phyloP scores from a whole-genome alignment of 768 basidiomycete genomes.

The Suillus ampliporus region DNA sequence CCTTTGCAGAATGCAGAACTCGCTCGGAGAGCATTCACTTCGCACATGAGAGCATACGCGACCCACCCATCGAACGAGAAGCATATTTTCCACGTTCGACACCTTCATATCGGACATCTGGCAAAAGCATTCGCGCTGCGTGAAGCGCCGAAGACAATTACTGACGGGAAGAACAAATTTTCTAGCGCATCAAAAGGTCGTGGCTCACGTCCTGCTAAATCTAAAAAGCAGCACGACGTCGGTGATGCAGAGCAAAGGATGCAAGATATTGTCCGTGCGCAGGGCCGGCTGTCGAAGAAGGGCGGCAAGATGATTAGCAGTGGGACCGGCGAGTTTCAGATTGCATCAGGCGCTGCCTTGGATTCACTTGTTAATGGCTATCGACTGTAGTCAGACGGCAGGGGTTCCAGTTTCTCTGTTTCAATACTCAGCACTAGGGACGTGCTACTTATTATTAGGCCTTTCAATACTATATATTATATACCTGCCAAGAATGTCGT shows the following conservation, averaged over 20 bases:
- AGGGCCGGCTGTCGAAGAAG: slow-evolving; percentile 82
- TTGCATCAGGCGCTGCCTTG: slow-evolving; percentile 65
- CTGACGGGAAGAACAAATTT: slow-evolving; percentile 27
- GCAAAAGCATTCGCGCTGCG: slow-evolving; percentile 92
- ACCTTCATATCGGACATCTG: slow-evolving; percentile 93
- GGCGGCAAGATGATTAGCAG: slow-evolving; percentile 75
- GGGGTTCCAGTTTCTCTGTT: not conserved
- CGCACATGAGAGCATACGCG: slow-evolving; percentile 95
- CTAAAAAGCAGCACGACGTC: slow-evolving; percentile 24
- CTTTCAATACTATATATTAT: not conserved
- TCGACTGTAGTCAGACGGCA: slow-evolving; percentile 11
- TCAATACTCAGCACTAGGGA: not conserved
- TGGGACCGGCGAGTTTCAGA: slow-evolving; percentile 79
- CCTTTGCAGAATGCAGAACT: slow-evolving; percentile 68
- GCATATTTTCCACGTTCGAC: slow-evolving; percentile 93
- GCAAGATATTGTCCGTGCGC: slow-evolving; percentile 82
- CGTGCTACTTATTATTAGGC: not conserved
- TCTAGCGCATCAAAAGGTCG: slow-evolving; percentile 12
- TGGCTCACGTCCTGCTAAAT: slow-evolving; percentile 13
- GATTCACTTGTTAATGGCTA: slow-evolving; percentile 56
- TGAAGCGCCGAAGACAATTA: slow-evolving; percentile 68
- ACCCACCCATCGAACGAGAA: slow-evolving; percentile 97
- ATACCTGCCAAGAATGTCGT: not conserved
- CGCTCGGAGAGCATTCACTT: slow-evolving; percentile 87
- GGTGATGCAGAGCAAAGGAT: slow-evolving; percentile 79